Evolutionary conservation across 805 yeast species (phyloP), one percentile per base, ranked within the genome.

Genomic region (Hanseniaspora meyeri): DNA sequence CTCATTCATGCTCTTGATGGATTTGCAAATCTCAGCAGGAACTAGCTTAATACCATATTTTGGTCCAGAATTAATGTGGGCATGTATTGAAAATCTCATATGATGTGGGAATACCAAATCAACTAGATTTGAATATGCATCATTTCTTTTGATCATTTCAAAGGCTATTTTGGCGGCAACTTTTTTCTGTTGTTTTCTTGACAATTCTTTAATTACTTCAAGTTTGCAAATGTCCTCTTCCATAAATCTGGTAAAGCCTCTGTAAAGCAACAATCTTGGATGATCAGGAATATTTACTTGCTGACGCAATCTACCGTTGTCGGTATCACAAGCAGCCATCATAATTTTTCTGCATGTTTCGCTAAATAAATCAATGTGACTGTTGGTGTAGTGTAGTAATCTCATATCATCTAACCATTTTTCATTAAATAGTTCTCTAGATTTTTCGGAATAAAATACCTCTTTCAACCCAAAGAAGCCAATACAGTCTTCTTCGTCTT

Each of bases 121-220:
- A 39, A 80, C 82, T 61, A 80, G 68, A 63, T 80, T 80, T 9
- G 84, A 80, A 63, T 80, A 80, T 1, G 85, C 84, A 62, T 80
- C 85, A 62, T 80, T 80, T 60, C 84, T 69, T 63, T 75, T 78
- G 59, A 80, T 80, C 84, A 80, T 80, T 63, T 80, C 83, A 64
- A 79, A 80, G 1, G 84, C 82, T 47, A 80, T 77, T 58, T 72
- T 73, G 1, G 82, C 71, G 19, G 77, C 74, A 27, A 71, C 65
- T 64, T 77, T 78, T 61, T 79, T 79, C 65, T 73, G 76, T 51
- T 70, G 69, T 65, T 77, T 78, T 53, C 71, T 74, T 0, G 82
- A 77, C 49, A 70, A 57, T 9, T 61, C 60, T 29, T 67, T 59
- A 48, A 76, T 73, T 47, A 65, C 66, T 6, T 74, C 68, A 55